Conservation (phyloP, 2,329 filamentous ascomycete species). For the Verticillium tricorpus region DNA sequence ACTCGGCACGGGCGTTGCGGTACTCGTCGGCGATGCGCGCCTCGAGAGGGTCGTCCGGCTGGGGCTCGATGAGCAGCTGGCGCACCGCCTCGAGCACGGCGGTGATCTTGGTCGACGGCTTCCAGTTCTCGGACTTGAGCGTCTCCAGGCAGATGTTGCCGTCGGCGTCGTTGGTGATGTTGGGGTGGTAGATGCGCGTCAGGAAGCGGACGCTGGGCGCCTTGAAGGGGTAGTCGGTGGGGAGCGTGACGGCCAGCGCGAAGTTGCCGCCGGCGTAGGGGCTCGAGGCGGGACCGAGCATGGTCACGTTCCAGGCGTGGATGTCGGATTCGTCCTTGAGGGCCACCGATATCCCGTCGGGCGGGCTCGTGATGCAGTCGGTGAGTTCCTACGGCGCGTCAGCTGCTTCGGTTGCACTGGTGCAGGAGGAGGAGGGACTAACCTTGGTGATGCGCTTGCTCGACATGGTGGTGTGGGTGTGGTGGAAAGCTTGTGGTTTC, state of each 20-base stretch:
- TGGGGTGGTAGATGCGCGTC: constrained; percentile 94
- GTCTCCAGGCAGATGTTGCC: constrained; percentile 83
- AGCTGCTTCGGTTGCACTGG: not conserved
- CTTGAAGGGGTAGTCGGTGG: constrained; percentile 85
- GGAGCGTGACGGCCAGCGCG: constrained; percentile 67
- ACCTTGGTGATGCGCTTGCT: constrained; percentile 42
- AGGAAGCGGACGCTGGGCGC: constrained; percentile 73
- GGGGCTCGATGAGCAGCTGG: constrained; percentile 71
- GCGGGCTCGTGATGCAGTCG: constrained; percentile 44
- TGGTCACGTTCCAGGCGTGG: constrained; percentile 46
- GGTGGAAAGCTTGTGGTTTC: no score
- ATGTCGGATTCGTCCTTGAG: constrained; percentile 44
- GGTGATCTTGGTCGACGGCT: constrained; percentile 73
- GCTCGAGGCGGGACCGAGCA: constrained; percentile 39
- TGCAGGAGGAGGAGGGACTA: constrained; percentile 2
- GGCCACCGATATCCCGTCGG: constrained; percentile 39
- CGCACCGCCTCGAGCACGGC: constrained; percentile 74
- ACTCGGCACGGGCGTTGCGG: constrained; percentile 61
- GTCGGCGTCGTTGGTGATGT: constrained; percentile 81
- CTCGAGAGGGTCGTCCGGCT: constrained; percentile 88
- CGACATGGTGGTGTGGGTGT: not conserved
- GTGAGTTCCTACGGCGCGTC: constrained; percentile 41
- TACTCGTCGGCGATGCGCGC: constrained; percentile 81
- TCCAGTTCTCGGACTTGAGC: constrained; percentile 86
- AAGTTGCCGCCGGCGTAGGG: constrained; percentile 65